Percentiles rank a stretch among this genome's conserved stretches.
Conservation (phyloP, 495 filamentous ascomycete species). For the Talaromyces borbonicus region DNA sequence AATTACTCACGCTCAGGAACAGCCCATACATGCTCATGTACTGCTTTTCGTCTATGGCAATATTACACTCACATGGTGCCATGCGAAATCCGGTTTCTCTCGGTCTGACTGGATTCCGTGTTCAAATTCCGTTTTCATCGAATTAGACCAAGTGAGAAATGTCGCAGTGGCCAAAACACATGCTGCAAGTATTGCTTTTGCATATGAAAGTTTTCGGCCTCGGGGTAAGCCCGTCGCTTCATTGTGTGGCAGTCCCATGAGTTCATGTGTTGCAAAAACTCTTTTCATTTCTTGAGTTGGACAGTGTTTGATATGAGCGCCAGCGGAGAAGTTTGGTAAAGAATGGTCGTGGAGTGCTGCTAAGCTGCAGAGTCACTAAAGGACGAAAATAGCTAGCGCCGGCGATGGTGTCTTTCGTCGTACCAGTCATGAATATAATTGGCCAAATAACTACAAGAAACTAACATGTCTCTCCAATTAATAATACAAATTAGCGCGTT, state of each 20-base stretch:
- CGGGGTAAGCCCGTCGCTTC: not conserved
- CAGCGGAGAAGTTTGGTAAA: too few species aligned
- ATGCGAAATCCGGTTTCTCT: slow-evolving; percentile 2
- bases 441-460: too few species aligned
- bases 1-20: too few species aligned
- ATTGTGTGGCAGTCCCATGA: not conserved
- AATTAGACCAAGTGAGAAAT: too few species aligned
- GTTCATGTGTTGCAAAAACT: not conserved
- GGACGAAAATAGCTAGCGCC: not conserved
- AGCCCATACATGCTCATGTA: too few species aligned
- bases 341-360: not conserved
- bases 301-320: not conserved
- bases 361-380: not conserved
- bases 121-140: too few species aligned
- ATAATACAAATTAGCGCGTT: too few species aligned
- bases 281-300: not conserved
- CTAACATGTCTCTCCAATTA: too few species aligned
- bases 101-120: not conserved
- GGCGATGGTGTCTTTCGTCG: too few species aligned
- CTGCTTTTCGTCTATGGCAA: not conserved
- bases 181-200: not conserved
- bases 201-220: not conserved
- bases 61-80: not conserved
- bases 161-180: not conserved
- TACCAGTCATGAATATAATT: too few species aligned